phyloP scores from a whole-genome alignment of 2,329 filamentous ascomycete species.

The Magnaporthales sp. region DNA sequence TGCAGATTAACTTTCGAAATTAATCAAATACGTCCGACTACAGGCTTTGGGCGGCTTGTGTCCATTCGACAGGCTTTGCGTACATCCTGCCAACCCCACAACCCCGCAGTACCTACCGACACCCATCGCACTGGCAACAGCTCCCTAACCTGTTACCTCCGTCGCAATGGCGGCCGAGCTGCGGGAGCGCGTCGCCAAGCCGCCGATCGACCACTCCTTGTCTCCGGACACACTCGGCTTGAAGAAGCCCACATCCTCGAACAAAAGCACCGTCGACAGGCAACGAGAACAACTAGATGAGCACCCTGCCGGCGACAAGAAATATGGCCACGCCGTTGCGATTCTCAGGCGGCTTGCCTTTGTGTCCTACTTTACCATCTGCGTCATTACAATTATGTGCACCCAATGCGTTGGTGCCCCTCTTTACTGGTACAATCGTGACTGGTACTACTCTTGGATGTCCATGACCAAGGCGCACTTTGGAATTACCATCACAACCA shows the following conservation, averaged over 20 bases:
- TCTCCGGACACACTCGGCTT: not conserved
- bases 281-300: conserved; percentile 12
- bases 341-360: conserved; percentile 43
- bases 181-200: conserved; percentile 20
- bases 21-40: not conserved
- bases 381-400: conserved; percentile 46
- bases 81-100: not conserved
- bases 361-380: conserved; percentile 40
- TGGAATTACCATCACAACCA: conserved; percentile 65
- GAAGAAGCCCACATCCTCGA: conserved; percentile 4
- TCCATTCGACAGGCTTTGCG: not conserved
- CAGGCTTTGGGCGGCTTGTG: not conserved
- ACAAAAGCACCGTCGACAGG: conserved; percentile 18
- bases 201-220: not conserved
- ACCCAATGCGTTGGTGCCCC: conserved; percentile 72
- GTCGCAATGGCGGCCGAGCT: conserved; percentile 17
- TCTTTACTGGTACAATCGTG: conserved; percentile 65
- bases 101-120: not conserved
- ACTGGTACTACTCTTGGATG: conserved; percentile 81
- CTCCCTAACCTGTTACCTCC: not conserved
- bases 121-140: not conserved
- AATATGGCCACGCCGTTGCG: conserved; percentile 41
- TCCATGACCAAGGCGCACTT: conserved; percentile 79
- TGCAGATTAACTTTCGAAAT: not conserved
- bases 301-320: conserved; percentile 47